Base-by-base conservation (phyloP, 2,329 filamentous ascomycete genomes). In the Colletotrichum sojae region DNA sequence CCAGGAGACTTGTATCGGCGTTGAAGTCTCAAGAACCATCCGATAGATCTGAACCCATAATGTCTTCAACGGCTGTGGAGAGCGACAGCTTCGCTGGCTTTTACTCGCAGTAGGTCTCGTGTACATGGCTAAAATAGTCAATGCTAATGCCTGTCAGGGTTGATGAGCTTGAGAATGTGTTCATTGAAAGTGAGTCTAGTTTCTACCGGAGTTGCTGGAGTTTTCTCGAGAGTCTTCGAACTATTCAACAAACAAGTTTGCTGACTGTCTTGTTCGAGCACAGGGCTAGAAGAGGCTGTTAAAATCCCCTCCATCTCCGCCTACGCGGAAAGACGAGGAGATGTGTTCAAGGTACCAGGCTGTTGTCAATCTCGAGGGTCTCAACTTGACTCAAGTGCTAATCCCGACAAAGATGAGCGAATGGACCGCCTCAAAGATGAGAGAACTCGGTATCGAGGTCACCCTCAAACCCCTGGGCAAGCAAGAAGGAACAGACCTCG, bases 231-330 rank as follows among this genome's bases (percentile, higher is more conserved):
- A n/a, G 16, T 49, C 16, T 9, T n/a, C 1, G 3, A 10, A 18
- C 6, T 2, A 5, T 16, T 53, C 5, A 27, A 9, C 2, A 3
- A 5, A 9, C 6, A 9, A 9, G 2, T 8, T 9, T n/a, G 9
- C 25, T 25, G 31, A 54, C 22, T 10, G n/a, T 27, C 22, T 27
- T n/a, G 5, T 15, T 16, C 3, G 6, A 1, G 2, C 9, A 18
- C 25, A 68, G 60, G 61, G 40, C 90, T 99, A 67, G 89, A 93
- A 77, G 90, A 95, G 81, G 96, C 96, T 63, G 95, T 99, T 67
- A 95, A 94, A 58, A 99, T 99, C 76, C 96, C 96, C 18, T 98
- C 96, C 70, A 88, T 99, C 78, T 98, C 95, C 39, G 93, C 95
- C 52, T 95, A 98, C 71, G 94, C 96, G 77, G 92, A 92, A 74